Base-by-base conservation (phyloP, 1,284 basidiomycete genomes). In the Wallemia ichthyophaga region DNA sequence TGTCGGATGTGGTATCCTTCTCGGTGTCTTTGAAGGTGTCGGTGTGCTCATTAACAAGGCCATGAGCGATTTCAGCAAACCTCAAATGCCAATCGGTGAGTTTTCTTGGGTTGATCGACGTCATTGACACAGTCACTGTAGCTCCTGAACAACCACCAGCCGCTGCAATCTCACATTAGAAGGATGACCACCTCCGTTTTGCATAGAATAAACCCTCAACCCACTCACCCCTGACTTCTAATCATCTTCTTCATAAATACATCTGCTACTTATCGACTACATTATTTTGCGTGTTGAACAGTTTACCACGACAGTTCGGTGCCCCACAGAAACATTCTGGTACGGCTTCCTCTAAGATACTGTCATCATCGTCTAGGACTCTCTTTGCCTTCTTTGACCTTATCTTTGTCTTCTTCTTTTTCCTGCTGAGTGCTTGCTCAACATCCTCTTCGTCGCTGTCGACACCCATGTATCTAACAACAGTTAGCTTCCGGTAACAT, bases 11-110 rank as follows among this genome's bases (percentile, higher is more conserved):
- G 94, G 89, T 70, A 91, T 99, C 64, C 74, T 99, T 24, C 77
- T 99, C 21, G 92, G 92, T 65, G 91, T 95, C 25, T 95, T 92
- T 66, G 87, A 91, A 69, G 91, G 92, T 67, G 85, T 92, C 7
- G 88, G 88, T 64, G 86, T 91, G 2, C 73, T 94, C 21, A 73
- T 92, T 62, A 81, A 80, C 59, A 76, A 86, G 61, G 78, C 87
- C 63, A 83, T 88, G 71, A 83, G 81, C 63, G 83, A 86, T 67
- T 78, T 78, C 62, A 81, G 83, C 67, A 75, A 82, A 66, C 84
- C 82, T 63, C 81, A 82, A 66, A 73, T 83, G 61, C 73, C 73
- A 61, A 73, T 71, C 65, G 62, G 73, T 74, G 59, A 64, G 73
- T 67, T n/a, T 48, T 11, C 9, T 11, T 48, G 13, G n/a, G 11